Conservation (phyloP, 106 monocot genomes). For the Ottelia alismoides region DNA sequence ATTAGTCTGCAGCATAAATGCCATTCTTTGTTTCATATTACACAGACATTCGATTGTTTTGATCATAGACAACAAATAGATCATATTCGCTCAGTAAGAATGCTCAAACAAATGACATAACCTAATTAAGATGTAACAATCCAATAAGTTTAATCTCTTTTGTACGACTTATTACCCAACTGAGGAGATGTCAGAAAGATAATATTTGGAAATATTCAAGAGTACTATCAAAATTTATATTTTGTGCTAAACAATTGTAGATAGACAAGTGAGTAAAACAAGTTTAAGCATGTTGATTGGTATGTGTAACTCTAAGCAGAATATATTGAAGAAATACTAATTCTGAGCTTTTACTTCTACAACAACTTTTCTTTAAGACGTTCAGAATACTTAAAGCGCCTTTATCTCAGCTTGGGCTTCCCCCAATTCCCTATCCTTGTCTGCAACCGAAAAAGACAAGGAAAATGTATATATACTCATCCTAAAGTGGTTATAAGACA, state of each 20-base stretch:
- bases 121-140: too few species aligned
- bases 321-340: background rate
- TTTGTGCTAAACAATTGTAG: background rate
- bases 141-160: background rate
- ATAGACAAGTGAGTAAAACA: background rate
- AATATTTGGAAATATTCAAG: too few species aligned
- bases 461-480: constrained; percentile 74
- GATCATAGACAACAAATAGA: too few species aligned
- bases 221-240: background rate
- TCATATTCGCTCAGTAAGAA: too few species aligned
- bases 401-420: too few species aligned
- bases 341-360: constrained; percentile 46
- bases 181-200: background rate
- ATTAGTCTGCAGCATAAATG: too few species aligned
- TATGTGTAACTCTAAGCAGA: background rate
- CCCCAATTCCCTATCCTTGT: too few species aligned
- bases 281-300: background rate
- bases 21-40: too few species aligned
- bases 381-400: constrained; percentile 57
- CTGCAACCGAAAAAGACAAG: too few species aligned
- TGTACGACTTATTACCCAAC: background rate
- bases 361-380: constrained; percentile 69
- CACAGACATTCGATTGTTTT: too few species aligned
- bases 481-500: constrained; percentile 12
- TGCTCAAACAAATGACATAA: too few species aligned